Conservation (phyloP, 1,139 yeast species). For the Starmera stellimalicola region DNA sequence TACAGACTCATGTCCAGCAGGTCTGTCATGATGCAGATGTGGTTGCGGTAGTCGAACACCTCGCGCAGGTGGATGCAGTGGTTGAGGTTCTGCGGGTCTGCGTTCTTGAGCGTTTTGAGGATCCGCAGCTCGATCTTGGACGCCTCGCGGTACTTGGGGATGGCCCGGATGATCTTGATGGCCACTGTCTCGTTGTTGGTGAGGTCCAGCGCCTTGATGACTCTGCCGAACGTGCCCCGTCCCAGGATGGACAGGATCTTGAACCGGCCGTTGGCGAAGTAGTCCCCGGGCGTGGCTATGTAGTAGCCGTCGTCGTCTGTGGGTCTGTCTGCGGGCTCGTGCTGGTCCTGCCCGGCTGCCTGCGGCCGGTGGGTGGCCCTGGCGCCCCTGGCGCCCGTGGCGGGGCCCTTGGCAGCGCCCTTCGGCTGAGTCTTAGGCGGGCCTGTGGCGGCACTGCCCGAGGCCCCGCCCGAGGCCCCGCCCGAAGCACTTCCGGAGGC, state of each 20-base stretch:
- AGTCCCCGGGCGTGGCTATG: conserved; percentile 49
- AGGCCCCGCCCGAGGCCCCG: too few relatives aligned
- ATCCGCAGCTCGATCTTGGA: conserved; percentile 77
- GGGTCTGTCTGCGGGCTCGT: conserved; percentile 6
- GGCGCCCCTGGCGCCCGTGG: too few relatives aligned
- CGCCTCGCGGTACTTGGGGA: conserved; percentile 75
- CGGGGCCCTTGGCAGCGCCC: too few relatives aligned
- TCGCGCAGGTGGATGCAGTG: conserved; percentile 77
- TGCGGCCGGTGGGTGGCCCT: too few relatives aligned
- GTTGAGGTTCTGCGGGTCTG: conserved; percentile 53
- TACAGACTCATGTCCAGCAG: conserved; percentile 75
- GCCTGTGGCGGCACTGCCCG: too few relatives aligned
- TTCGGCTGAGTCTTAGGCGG: too few relatives aligned
- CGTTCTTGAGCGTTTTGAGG: conserved; percentile 69
- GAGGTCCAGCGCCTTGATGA: conserved; percentile 57
- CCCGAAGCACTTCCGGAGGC: too few relatives aligned
- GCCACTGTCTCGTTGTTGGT: conserved; percentile 64
- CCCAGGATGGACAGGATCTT: conserved; percentile 66
- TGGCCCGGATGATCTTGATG: conserved; percentile 77
- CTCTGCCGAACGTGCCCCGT: conserved; percentile 97
- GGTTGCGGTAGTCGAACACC: conserved; percentile 89
- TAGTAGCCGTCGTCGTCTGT: conserved; percentile 81
- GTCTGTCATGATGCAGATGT: conserved; percentile 89
- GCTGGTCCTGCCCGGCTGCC: conserved; percentile 1
- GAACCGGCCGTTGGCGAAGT: conserved; percentile 61